A percentile compares a stretch with the other conserved stretches of the same genome.
Evolutionary conservation across 106 monocot species (phyloP).

Genomic region (Dendrobium chrysotoxum): DNA sequence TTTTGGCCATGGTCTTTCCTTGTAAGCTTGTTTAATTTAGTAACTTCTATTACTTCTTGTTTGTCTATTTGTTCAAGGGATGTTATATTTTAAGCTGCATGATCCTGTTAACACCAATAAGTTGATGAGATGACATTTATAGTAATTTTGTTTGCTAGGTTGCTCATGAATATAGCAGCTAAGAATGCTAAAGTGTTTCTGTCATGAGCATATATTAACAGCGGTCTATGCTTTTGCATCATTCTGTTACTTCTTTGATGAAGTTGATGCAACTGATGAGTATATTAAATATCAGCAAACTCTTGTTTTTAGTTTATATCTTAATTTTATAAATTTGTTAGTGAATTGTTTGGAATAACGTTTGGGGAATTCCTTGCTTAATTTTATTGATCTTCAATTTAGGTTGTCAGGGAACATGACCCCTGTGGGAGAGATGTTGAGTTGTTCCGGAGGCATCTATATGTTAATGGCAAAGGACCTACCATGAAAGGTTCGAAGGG

Average conservation of each 20-base stretch:
- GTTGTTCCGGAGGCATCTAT: conserved; percentile 66
- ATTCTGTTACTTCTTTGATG: not conserved
- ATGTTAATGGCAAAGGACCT: conserved; percentile 66
- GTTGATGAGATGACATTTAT: no score
- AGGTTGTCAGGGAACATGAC: conserved; percentile 97
- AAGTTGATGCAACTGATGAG: not conserved
- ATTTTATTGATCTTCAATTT: not conserved
- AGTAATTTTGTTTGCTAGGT: no score
- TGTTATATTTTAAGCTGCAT: no score
- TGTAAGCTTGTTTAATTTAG: no score
- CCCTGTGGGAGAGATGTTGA: conserved; percentile 83
- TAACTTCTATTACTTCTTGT: no score
- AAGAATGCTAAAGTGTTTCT: not conserved
- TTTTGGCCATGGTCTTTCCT: no score
- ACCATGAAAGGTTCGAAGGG: conserved; percentile 58
- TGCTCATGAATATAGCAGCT: not conserved
- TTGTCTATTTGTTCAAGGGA: no score
- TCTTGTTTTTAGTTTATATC: not conserved
- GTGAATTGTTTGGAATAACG: not conserved
- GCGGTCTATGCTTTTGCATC: not conserved
- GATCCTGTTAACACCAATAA: no score
- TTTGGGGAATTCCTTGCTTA: not conserved
- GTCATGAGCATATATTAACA: not conserved
- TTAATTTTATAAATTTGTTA: not conserved
- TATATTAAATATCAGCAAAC: not conserved